Conservation (phyloP, 2,329 filamentous ascomycete genomes). For the Fusarium phyllophilum region DNA sequence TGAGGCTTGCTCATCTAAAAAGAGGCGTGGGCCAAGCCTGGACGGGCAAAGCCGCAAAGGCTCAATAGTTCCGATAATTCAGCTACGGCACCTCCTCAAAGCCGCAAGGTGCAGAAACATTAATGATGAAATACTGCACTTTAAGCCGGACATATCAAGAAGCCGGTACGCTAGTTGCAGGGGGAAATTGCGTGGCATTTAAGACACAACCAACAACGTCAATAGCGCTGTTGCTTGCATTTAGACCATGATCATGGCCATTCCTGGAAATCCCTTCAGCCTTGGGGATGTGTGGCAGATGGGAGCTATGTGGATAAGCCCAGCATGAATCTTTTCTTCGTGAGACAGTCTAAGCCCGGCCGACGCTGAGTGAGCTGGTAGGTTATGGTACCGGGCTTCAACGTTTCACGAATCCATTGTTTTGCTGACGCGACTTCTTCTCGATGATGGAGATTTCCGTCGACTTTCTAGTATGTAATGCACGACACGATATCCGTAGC, state of each 20-base stretch:
- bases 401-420: slow-evolving; percentile 30
- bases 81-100: slow-evolving; percentile 7
- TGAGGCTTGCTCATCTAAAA: slow-evolving; percentile 22
- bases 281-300: slow-evolving; percentile 20
- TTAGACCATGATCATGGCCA: not conserved
- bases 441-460: not conserved
- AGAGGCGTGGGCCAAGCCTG: slow-evolving; percentile 24
- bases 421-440: slow-evolving; percentile 14
- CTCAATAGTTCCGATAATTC: slow-evolving; percentile 20
- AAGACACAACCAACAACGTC: slow-evolving; percentile 4
- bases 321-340: not conserved
- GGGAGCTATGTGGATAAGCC: not conserved
- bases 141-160: not conserved
- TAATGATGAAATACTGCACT: not conserved
- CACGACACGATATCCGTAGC: not conserved
- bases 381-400: slow-evolving; percentile 12
- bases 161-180: slow-evolving; percentile 17
- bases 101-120: not conserved
- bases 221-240: slow-evolving; percentile 6
- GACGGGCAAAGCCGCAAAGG: slow-evolving; percentile 27
- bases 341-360: slow-evolving; percentile 5
- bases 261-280: slow-evolving; percentile 6
- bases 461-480: not conserved
- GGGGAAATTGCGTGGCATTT: slow-evolving; percentile 34
- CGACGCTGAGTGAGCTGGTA: slow-evolving; percentile 20